Percentiles rank a stretch among this genome's conserved stretches.
Conservation (phyloP, 2,329 filamentous ascomycete species). For the Fusarium anguioides region DNA sequence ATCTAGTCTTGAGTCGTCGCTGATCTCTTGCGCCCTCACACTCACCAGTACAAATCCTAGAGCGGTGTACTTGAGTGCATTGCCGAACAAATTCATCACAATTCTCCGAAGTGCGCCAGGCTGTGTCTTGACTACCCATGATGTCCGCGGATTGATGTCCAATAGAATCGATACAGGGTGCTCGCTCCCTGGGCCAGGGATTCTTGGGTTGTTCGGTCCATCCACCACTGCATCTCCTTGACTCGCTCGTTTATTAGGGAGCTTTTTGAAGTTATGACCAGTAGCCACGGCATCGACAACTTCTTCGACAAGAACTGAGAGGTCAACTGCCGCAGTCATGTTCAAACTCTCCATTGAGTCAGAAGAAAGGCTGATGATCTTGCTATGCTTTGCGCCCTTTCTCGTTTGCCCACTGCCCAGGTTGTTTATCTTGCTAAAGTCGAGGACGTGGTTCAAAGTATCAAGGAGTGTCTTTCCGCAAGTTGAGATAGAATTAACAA, state of each 20-base stretch:
- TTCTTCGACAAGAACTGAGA: slow-evolving; percentile 52
- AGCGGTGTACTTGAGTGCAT: slow-evolving; percentile 71
- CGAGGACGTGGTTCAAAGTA: slow-evolving; percentile 61
- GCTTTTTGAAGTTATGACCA: slow-evolving; percentile 51
- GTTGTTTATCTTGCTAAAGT: slow-evolving; percentile 56
- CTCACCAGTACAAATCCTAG: slow-evolving; percentile 61
- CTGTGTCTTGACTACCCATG: slow-evolving; percentile 65
- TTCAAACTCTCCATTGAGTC: slow-evolving; percentile 49
- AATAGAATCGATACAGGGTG: slow-evolving; percentile 59
- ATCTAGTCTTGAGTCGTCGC: slow-evolving; percentile 37
- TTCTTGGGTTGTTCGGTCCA: neutral
- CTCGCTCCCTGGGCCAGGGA: slow-evolving; percentile 35
- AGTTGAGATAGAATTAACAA: slow-evolving; percentile 58
- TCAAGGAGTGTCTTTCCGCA: slow-evolving; percentile 62
- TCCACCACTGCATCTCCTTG: slow-evolving; percentile 5
- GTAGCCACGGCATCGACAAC: slow-evolving; percentile 55
- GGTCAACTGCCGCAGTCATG: slow-evolving; percentile 48
- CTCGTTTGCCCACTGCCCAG: slow-evolving; percentile 45
- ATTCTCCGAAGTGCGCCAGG: slow-evolving; percentile 64
- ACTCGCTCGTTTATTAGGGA: neutral
- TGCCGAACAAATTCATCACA: slow-evolving; percentile 72
- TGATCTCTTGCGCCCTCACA: slow-evolving; percentile 42
- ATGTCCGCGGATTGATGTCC: slow-evolving; percentile 58
- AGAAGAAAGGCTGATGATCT: slow-evolving; percentile 37
- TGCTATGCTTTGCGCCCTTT: slow-evolving; percentile 33